A percentile compares a stretch with the other conserved stretches of the same genome.
phyloP scores from a whole-genome alignment of 2,329 filamentous ascomycete species.

The Cucurbitaria berberidis region DNA sequence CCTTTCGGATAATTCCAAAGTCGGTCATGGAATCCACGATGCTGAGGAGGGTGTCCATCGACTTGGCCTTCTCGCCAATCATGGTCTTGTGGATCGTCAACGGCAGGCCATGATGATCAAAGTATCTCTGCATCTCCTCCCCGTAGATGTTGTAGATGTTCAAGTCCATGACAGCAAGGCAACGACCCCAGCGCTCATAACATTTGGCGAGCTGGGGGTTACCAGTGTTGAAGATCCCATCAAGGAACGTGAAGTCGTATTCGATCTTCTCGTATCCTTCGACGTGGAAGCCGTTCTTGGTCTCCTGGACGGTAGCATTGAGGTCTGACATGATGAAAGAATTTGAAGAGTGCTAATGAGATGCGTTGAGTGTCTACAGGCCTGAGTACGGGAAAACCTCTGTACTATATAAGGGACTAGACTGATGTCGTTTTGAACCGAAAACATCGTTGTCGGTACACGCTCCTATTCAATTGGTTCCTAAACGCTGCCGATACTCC shows the following conservation, averaged over 20 bases:
- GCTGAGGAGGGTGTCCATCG: slow-evolving; percentile 70
- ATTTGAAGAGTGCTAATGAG: slow-evolving; percentile 17
- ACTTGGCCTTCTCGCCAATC: slow-evolving; percentile 78
- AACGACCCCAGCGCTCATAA: slow-evolving; percentile 69
- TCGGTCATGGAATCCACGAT: slow-evolving; percentile 78
- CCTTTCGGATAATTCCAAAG: slow-evolving; percentile 72
- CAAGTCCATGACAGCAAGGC: slow-evolving; percentile 71
- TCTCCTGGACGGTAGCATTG: slow-evolving; percentile 69
- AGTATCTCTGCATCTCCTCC: slow-evolving; percentile 69
- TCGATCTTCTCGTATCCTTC: slow-evolving; percentile 78
- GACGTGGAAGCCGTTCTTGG: slow-evolving; percentile 70
- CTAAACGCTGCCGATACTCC: slow-evolving; percentile 20
- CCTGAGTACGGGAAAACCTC: slow-evolving; percentile 12
- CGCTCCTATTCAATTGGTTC: slow-evolving; percentile 30
- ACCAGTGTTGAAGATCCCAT: slow-evolving; percentile 67
- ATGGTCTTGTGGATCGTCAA: slow-evolving; percentile 73
- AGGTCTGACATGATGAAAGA: slow-evolving; percentile 67
- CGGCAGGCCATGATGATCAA: slow-evolving; percentile 66
- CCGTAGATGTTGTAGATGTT: slow-evolving; percentile 75
- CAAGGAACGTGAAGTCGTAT: slow-evolving; percentile 76
- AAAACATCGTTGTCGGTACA: slow-evolving; percentile 20
- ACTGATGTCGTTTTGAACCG: slow-evolving; percentile 19
- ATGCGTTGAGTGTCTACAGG: slow-evolving; percentile 33
- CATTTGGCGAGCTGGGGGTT: slow-evolving; percentile 69
- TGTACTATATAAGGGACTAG: slow-evolving; percentile 25